Evolutionary conservation across 257 asterid genomes (phyloP).

Genomic region (Linderniella brevidens): DNA sequence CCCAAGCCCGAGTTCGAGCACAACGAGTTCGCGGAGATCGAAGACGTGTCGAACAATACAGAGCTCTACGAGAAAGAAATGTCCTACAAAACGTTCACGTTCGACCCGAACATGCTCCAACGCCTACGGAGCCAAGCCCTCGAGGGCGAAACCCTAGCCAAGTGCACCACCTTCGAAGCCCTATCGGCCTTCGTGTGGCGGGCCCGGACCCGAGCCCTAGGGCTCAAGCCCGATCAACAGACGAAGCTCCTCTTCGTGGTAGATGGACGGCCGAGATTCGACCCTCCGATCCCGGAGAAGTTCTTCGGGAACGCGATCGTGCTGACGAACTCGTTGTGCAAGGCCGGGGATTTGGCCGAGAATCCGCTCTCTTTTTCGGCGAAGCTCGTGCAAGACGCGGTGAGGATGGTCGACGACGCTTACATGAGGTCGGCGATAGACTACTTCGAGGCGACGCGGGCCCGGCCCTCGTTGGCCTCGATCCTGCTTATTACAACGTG

Average conservation of each 20-base stretch:
- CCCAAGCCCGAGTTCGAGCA: constrained; percentile 51
- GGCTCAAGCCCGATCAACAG: constrained; percentile 50
- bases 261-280: constrained; percentile 57
- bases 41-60: constrained; percentile 40
- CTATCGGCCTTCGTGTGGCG: constrained; percentile 73
- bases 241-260: constrained; percentile 81
- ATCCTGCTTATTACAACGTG: constrained; percentile 74
- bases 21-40: constrained; percentile 61
- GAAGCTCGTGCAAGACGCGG: constrained; percentile 52
- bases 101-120: constrained; percentile 51
- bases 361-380: constrained; percentile 43
- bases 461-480: constrained; percentile 64
- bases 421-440: constrained; percentile 76
- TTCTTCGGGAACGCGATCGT: constrained; percentile 82
- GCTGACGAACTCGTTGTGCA: constrained; percentile 48
- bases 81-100: constrained; percentile 53
- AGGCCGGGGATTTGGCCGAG: constrained; percentile 35
- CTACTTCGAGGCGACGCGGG: constrained; percentile 60
- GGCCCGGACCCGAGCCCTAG: constrained; percentile 50
- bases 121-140: constrained; percentile 31
- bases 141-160: constrained; percentile 25
- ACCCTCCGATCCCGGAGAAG: constrained; percentile 52
- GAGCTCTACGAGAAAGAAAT: constrained; percentile 51
- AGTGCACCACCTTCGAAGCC: constrained; percentile 77
- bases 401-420: constrained; percentile 42